phyloP scores from a whole-genome alignment of 805 yeast genomes.

The Starmerella khaoyaiensis region DNA sequence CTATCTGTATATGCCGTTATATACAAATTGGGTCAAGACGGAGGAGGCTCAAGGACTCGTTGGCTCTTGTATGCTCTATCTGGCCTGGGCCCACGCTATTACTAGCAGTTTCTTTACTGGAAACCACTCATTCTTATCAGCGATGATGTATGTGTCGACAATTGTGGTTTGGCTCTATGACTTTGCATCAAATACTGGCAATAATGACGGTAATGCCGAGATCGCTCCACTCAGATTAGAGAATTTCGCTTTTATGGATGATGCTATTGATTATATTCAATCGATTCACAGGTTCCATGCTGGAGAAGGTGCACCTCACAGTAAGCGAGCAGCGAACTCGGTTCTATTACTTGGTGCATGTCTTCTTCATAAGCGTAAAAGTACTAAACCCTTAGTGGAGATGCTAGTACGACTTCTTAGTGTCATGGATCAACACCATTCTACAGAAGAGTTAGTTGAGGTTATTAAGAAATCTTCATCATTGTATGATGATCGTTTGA shows the following conservation, averaged over 20 bases:
- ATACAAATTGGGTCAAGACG: conserved; percentile 23
- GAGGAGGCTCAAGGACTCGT: conserved; percentile 24
- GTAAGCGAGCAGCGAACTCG: conserved; percentile 8
- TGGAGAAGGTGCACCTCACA: conserved; percentile 6
- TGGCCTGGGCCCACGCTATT: conserved; percentile 22
- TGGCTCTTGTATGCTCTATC: conserved; percentile 21
- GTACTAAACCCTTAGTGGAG: conserved; percentile 16
- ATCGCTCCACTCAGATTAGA: conserved; percentile 11
- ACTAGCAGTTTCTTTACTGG: conserved; percentile 15
- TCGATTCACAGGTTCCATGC: conserved; percentile 7
- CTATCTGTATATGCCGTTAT: conserved; percentile 23
- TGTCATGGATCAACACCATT: conserved; percentile 16
- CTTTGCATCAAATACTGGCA: conserved; percentile 8
- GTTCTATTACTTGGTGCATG: conserved; percentile 20
- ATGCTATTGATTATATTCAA: conserved; percentile 20
- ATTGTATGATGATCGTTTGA: conserved; percentile 9
- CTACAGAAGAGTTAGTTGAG: conserved; percentile 8
- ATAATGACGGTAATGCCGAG: neutral
- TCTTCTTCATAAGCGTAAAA: conserved; percentile 17
- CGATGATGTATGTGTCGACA: conserved; percentile 23
- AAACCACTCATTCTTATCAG: conserved; percentile 21
- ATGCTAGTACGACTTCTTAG: conserved; percentile 18
- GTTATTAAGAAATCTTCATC: conserved; percentile 12
- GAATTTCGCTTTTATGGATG: conserved; percentile 20
- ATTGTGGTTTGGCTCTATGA: conserved; percentile 25